Percentiles rank a stretch among this genome's conserved stretches.
These are phyloP conservation scores for Aspergillus intermedius DNA, from an alignment of 2,329 filamentous ascomycete species.

Conservation along the genomic window DNA sequence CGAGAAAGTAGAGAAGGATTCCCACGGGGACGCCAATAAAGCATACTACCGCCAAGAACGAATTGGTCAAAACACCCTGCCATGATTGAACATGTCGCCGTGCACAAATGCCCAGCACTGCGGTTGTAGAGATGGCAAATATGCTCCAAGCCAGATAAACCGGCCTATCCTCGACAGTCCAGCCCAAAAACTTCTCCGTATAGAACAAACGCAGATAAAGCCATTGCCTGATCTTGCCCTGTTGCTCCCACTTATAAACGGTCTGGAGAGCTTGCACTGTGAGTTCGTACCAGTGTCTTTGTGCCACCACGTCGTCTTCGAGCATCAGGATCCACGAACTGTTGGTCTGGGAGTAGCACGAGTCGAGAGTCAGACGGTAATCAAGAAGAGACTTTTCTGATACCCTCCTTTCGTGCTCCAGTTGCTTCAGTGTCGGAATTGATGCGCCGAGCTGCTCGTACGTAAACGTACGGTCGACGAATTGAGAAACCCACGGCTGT, in stretches of 20 bases:
- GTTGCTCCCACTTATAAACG: slow-evolving; percentile 19
- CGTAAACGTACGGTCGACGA: slow-evolving; percentile 36
- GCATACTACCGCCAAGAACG: slow-evolving; percentile 20
- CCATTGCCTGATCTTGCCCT: slow-evolving; percentile 15
- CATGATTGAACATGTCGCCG: slow-evolving; percentile 11
- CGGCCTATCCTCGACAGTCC: slow-evolving; percentile 39
- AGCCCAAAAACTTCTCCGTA: slow-evolving; percentile 42
- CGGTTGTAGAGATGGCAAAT: slow-evolving; percentile 12
- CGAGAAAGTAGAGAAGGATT: slow-evolving; percentile 36
- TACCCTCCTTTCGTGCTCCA: slow-evolving; percentile 15
- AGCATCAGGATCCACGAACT: slow-evolving; percentile 41
- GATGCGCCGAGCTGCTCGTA: slow-evolving; percentile 29
- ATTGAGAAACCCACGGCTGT: slow-evolving; percentile 36
- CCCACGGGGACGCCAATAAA: slow-evolving; percentile 23
- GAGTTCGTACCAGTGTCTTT: slow-evolving; percentile 41
- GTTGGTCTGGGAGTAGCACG: slow-evolving; percentile 31
- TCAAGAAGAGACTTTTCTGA: slow-evolving; percentile 40
- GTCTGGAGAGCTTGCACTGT: slow-evolving; percentile 32
- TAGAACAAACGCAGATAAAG: slow-evolving; percentile 44
- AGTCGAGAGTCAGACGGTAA: slow-evolving; percentile 37
- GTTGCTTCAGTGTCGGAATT: slow-evolving; percentile 4
- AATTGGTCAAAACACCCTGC: slow-evolving; percentile 14
- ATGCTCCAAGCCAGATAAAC: slow-evolving; percentile 32
- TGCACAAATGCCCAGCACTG: slow-evolving; percentile 8
- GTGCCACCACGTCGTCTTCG: slow-evolving; percentile 44